phyloP scores from a whole-genome alignment of 208 protist species.

The Crithidia fasciculata region DNA sequence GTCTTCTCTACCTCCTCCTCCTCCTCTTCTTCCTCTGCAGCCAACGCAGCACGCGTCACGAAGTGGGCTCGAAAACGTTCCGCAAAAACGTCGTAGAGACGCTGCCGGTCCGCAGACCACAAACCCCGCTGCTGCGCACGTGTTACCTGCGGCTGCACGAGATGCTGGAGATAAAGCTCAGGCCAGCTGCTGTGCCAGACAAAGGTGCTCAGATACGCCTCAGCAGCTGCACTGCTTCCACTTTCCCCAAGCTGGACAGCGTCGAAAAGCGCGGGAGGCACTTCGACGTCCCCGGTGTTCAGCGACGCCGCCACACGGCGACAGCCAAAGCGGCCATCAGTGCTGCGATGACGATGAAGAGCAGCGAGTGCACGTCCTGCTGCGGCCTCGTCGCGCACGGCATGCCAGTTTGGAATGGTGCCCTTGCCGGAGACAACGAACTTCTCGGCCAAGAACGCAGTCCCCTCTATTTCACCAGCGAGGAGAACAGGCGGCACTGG shows the following conservation, averaged over 20 bases:
- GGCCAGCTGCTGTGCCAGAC: slow-evolving; percentile 34
- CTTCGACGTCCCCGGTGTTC: slow-evolving; percentile 10
- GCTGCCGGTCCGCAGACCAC: slow-evolving; percentile 19
- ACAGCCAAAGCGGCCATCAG: slow-evolving; percentile 26
- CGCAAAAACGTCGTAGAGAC: slow-evolving; percentile 17
- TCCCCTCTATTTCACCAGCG: slow-evolving; percentile 15
- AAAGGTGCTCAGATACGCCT: slow-evolving; percentile 17
- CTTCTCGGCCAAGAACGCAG: slow-evolving; percentile 23
- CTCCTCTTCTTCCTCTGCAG: background rate
- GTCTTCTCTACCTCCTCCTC: background rate
- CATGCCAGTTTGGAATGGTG: background rate
- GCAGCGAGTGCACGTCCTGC: slow-evolving; percentile 19
- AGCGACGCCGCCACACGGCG: slow-evolving; percentile 13
- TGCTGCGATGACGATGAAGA: slow-evolving; percentile 27
- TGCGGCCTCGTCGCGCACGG: slow-evolving; percentile 6
- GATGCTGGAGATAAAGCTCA: slow-evolving; percentile 19
- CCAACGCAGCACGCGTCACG: background rate
- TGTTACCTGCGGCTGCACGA: slow-evolving; percentile 18
- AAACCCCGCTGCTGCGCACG: slow-evolving; percentile 21
- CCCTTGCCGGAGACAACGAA: slow-evolving; percentile 13
- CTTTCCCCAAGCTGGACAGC: no score
- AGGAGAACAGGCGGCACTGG: slow-evolving; percentile 20
- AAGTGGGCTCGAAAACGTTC: slow-evolving; percentile 27
- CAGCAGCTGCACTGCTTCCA: background rate
- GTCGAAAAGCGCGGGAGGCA: background rate